Percentiles rank a stretch among this genome's conserved stretches.
These are phyloP conservation scores for Cryptosporidium ubiquitum DNA, from an alignment of 169 alveolate species.

Conservation along the genomic window DNA sequence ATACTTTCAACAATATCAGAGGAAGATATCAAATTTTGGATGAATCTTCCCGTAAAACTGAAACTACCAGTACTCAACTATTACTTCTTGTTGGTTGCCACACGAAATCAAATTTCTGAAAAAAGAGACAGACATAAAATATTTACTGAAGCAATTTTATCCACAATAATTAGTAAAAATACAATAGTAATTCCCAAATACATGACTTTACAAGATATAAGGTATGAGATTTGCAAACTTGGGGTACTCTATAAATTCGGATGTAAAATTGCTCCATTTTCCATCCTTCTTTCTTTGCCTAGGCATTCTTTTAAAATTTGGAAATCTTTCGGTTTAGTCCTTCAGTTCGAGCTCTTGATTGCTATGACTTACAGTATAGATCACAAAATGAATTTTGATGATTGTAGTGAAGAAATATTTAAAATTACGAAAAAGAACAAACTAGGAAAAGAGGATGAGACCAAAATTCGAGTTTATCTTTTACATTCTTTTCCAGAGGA, in stretches of 20 bases:
- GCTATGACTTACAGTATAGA: slow-evolving; percentile 40
- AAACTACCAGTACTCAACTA: slow-evolving; percentile 7
- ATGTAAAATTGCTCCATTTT: slow-evolving; percentile 10
- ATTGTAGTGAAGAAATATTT: slow-evolving; percentile 2
- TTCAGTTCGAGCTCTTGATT: slow-evolving; percentile 42
- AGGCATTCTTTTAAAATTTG: slow-evolving; percentile 54
- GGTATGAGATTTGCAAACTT: slow-evolving; percentile 39
- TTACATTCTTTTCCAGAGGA: slow-evolving; percentile 19
- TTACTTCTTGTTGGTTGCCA: slow-evolving; percentile 11
- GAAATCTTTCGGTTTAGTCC: slow-evolving; percentile 36
- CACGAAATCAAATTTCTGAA: background rate
- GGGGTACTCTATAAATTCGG: slow-evolving; percentile 41
- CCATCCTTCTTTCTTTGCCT: slow-evolving; percentile 43
- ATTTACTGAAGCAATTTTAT: slow-evolving; percentile 29
- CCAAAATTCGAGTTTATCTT: slow-evolving; percentile 14
- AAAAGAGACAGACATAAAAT: slow-evolving; percentile 49
- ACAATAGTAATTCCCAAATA: slow-evolving; percentile 11
- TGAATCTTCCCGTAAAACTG: slow-evolving; percentile 8
- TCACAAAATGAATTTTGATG: slow-evolving; percentile 4
- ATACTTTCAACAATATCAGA: slow-evolving; percentile 16
- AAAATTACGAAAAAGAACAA: background rate
- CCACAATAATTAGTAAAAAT: slow-evolving; percentile 3
- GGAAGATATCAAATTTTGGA: slow-evolving; percentile 50
- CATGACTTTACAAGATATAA: slow-evolving; percentile 45
- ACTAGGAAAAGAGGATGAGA: background rate